Conservation (phyloP, 305 asterid genomes). For the Withania somnifera region DNA sequence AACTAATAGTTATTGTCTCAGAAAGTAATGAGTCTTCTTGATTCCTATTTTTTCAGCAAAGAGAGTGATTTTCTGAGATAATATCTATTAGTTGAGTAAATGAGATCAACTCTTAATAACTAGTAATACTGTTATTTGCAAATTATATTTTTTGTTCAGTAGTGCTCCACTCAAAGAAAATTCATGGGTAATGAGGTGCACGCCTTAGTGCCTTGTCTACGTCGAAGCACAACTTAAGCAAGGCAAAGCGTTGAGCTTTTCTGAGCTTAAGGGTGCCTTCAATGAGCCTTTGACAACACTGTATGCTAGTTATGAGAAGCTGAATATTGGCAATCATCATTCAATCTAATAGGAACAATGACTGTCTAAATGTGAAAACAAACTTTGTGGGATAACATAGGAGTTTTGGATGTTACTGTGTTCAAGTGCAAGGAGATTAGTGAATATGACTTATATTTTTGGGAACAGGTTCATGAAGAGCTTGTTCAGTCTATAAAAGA, state of each 20-base stretch:
- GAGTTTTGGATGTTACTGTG: background rate
- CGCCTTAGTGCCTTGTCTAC: background rate
- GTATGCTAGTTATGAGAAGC: background rate
- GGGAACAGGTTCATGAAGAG: constrained; percentile 53
- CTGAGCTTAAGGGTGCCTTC: background rate
- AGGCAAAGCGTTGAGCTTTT: background rate
- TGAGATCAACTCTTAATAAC: too few species aligned
- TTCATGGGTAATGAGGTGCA: background rate
- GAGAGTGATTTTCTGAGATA: too few species aligned
- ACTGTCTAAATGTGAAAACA: background rate
- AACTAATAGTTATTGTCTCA: too few species aligned
- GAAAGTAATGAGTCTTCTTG: too few species aligned
- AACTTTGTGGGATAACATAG: background rate
- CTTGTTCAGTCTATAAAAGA: constrained; percentile 67
- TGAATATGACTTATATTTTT: background rate
- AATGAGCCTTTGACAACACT: background rate
- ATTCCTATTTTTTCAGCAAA: too few species aligned
- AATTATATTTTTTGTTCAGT: background rate
- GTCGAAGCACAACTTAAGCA: background rate
- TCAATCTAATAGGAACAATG: background rate
- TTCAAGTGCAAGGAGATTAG: constrained; percentile 1
- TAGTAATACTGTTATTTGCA: too few species aligned
- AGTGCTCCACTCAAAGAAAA: background rate
- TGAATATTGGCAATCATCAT: background rate
- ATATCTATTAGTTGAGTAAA: too few species aligned